A percentile compares a stretch with the other conserved stretches of the same genome.
These are phyloP conservation scores for Botryotinia narcissicola DNA, from an alignment of 2,329 filamentous ascomycete genomes.

Conservation along the genomic window DNA sequence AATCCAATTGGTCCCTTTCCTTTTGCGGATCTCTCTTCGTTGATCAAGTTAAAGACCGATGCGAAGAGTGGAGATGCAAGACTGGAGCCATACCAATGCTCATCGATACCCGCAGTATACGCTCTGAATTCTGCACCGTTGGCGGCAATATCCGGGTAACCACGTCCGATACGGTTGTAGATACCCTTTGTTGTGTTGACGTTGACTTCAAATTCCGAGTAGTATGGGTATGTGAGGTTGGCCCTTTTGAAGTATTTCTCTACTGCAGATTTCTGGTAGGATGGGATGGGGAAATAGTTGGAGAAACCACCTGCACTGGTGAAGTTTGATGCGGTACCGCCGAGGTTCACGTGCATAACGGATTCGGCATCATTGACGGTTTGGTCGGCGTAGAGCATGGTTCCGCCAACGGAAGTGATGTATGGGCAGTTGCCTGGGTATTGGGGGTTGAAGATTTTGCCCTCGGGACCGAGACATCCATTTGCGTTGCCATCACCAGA, in stretches of 20 bases:
- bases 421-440: constrained; percentile 69
- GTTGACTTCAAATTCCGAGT: constrained; percentile 36
- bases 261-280: constrained; percentile 48
- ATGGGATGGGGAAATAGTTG: constrained; percentile 49
- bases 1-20: constrained; percentile 19
- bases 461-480: constrained; percentile 42
- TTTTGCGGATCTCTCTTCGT: constrained; percentile 5
- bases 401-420: constrained; percentile 65
- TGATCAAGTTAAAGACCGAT: constrained; percentile 28
- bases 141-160: constrained; percentile 53
- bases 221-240: constrained; percentile 29
- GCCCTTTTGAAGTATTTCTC: constrained; percentile 42
- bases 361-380: constrained; percentile 34
- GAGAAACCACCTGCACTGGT: constrained; percentile 50
- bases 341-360: constrained; percentile 29
- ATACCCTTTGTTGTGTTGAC: constrained; percentile 46
- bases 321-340: constrained; percentile 43
- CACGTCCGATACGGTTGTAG: constrained; percentile 49
- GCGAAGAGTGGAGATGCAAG: constrained; percentile 30
- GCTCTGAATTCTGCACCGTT: constrained; percentile 45
- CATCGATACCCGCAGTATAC: constrained; percentile 16
- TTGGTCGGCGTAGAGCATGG: constrained; percentile 49
- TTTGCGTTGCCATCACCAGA: constrained; percentile 57
- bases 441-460: constrained; percentile 38
- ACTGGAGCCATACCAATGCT: constrained; percentile 27